phyloP scores from a whole-genome alignment of 176 grass and related monocot genomes.

The Melocanna baccifera region DNA sequence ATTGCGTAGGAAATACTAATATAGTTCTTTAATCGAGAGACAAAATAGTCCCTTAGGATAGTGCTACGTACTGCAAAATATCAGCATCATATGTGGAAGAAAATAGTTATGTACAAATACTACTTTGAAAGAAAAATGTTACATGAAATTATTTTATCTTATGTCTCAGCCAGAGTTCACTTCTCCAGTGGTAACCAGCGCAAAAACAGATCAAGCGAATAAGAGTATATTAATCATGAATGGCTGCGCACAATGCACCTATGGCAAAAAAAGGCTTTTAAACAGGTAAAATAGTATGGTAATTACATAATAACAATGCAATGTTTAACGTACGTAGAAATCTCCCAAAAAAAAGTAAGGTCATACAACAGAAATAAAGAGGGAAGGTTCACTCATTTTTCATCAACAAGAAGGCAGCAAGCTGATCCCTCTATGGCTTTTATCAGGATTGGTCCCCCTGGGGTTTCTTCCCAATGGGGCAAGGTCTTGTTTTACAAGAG shows the following conservation, averaged over 20 bases:
- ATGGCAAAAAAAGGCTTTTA: background rate
- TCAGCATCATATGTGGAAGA: background rate
- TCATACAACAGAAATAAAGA: background rate
- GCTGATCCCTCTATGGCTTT: background rate
- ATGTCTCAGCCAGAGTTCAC: background rate
- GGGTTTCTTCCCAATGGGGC: background rate
- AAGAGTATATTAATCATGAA: background rate
- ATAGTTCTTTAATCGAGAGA: conserved; percentile 6
- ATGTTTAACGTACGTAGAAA: background rate
- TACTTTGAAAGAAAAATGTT: conserved; percentile 9
- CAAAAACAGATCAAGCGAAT: conserved; percentile 17
- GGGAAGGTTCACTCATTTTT: background rate
- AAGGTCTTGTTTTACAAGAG: conserved; percentile 5
- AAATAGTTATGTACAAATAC: background rate
- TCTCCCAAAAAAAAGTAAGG: background rate
- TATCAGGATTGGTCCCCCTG: background rate
- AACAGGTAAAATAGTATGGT: background rate
- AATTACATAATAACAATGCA: background rate
- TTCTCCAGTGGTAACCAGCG: background rate
- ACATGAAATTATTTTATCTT: conserved; percentile 10
- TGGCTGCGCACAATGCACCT: background rate
- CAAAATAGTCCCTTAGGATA: background rate
- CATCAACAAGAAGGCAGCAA: background rate
- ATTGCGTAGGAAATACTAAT: background rate
- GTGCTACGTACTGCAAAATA: background rate